Evolutionary conservation across 1,284 basidiomycete species (phyloP).

Genomic region (Fomitopsis pinicola): DNA sequence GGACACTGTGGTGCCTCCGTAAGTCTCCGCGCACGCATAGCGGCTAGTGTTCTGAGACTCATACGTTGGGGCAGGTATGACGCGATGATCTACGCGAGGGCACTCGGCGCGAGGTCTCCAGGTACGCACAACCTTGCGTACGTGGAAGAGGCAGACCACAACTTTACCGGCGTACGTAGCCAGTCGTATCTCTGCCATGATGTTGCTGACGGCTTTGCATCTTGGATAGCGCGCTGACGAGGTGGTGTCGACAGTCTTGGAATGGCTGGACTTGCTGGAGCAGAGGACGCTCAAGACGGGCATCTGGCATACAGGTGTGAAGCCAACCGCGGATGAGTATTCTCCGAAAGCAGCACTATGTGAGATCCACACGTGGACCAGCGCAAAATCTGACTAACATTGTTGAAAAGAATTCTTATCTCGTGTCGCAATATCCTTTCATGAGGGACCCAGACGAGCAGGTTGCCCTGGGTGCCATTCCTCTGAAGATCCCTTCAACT

Average conservation of each 20-base stretch:
- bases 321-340: conserved; percentile 4
- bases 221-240: conserved; percentile 46
- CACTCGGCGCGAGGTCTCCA: conserved; percentile 48
- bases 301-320: conserved; percentile 50
- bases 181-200: background rate
- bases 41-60: background rate
- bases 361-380: background rate
- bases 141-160: conserved; percentile 71
- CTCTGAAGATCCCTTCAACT: too few species aligned
- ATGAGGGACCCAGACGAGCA: too few species aligned
- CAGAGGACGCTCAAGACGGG: conserved; percentile 48
- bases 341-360: background rate
- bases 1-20: conserved; percentile 66
- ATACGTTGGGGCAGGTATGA: conserved; percentile 49
- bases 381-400: background rate
- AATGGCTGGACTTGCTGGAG: conserved; percentile 51
- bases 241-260: conserved; percentile 54
- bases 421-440: too few species aligned
- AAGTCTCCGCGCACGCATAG: conserved; percentile 23
- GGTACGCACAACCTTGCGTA: conserved; percentile 67
- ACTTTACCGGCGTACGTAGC: conserved; percentile 52
- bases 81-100: conserved; percentile 61
- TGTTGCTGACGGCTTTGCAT: background rate
- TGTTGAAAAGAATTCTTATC: too few species aligned
- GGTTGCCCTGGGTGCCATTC: too few species aligned